Evolutionary conservation across 371 early-diverging fungal genomes (phyloP).

Genomic region (Haplosporangium sp.): DNA sequence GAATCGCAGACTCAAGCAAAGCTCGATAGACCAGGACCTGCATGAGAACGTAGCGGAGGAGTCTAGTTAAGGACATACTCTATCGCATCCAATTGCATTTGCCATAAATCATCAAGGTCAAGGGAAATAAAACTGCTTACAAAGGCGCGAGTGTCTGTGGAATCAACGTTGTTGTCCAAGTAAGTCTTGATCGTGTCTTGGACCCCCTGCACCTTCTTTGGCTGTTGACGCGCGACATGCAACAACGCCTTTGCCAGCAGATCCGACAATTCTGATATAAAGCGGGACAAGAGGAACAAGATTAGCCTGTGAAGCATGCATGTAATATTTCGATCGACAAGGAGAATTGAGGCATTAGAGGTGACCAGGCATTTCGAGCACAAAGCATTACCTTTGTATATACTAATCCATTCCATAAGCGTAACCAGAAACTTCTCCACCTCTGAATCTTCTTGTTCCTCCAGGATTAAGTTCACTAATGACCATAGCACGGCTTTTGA

Average conservation of each 20-base stretch:
- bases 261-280: constrained; percentile 22
- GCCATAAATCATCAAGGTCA: background rate
- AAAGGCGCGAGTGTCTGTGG: constrained; percentile 24
- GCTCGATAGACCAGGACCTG: constrained; percentile 31
- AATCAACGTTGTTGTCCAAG: constrained; percentile 15
- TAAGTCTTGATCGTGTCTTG: constrained; percentile 13
- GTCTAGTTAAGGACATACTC: background rate
- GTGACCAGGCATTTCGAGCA: too few relatives aligned
- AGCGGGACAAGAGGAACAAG: too few relatives aligned
- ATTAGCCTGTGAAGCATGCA: too few relatives aligned
- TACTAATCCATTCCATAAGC: constrained; percentile 29
- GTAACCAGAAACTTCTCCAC: constrained; percentile 18
- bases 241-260: constrained; percentile 34
- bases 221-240: constrained; percentile 25
- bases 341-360: too few relatives aligned
- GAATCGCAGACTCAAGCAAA: constrained; percentile 13
- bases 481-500: constrained; percentile 19
- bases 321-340: too few relatives aligned
- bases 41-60: too few relatives aligned
- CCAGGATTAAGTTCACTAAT: constrained; percentile 17
- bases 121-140: constrained; percentile 14
- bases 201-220: constrained; percentile 7
- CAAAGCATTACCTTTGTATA: constrained; percentile 29
- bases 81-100: too few relatives aligned
- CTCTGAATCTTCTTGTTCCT: constrained; percentile 5